Base-by-base conservation (phyloP, 1,284 basidiomycete genomes). In the Xanthoconium separans region DNA sequence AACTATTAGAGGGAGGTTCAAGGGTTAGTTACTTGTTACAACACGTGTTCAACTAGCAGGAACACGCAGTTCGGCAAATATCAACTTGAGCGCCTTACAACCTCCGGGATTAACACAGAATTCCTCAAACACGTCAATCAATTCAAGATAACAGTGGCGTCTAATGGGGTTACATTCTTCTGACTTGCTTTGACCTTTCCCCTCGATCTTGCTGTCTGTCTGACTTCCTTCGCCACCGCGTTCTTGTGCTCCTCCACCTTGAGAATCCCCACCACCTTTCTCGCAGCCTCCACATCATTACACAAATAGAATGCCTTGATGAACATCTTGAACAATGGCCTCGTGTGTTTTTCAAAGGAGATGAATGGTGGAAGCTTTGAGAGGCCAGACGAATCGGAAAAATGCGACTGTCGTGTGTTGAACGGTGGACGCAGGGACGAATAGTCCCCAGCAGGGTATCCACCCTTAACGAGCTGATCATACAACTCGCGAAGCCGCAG, bases 241-340 rank as follows among this genome's bases (percentile, higher is more conserved):
- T 60, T 47, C 44, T 53, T 55, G 53, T 44, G 20, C 44, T 72
- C 64, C 53, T 79, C 76, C 34, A 71, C 74, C 61, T 80, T 81
- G 60, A 89, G 62, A 54, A 87, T 80, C 34, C 76, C 77, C 44
- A 84, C 63, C 9, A 89, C 75, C 50, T 58, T 75, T 63, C 75
- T 74, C 40, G 82, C 86, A 34, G 78, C 82, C 7, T 65, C 65
- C 13, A 65, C 60, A 63, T 90, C 87, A 27, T 75, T 75, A 51
- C 81, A 71, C 47, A 72, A 49, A 69, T 80, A 77, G 53, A 89
- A 77, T 33, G 80, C 82, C 65, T 79, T 84, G 63, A 86, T 77
- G 65, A 89, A 86, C 82, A 83, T 82, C 71, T 77, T 85, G 70
- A 85, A 86, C 67, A 89, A 58, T 30, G 87, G 87, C 55, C 74